Percentiles rank a stretch among this genome's conserved stretches.
phyloP scores from a whole-genome alignment of 148 eudicot species.

The Persicaria maculosa region DNA sequence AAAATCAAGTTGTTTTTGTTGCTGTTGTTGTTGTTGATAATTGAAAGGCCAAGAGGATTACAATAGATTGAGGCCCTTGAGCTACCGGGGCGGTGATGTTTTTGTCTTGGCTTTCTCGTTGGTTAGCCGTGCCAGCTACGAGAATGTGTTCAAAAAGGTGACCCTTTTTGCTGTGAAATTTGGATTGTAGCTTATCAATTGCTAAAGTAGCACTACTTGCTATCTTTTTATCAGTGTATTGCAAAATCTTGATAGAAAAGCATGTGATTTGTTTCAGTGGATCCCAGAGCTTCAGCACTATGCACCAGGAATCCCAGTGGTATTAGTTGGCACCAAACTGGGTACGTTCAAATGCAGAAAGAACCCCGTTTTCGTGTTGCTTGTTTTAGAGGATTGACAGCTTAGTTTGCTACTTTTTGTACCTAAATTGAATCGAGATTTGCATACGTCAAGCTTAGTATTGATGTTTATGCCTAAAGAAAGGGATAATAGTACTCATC shows the following conservation, averaged over 20 bases:
- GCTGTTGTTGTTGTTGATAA: neutral
- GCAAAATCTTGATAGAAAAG: constrained; percentile 19
- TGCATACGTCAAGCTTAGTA: neutral
- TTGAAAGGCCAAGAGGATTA: constrained; percentile 90
- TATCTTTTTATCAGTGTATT: neutral
- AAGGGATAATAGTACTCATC: neutral
- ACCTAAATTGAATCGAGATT: neutral
- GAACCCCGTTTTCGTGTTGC: neutral
- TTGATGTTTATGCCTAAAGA: neutral
- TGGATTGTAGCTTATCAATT: constrained; percentile 4
- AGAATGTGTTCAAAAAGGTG: constrained; percentile 89
- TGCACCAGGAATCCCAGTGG: constrained; percentile 93
- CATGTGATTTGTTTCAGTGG: constrained; percentile 54
- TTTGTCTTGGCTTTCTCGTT: constrained; percentile 93
- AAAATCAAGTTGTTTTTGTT: neutral
- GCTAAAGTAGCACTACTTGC: neutral
- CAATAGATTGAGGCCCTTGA: constrained; percentile 86
- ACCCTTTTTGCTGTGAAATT: constrained; percentile 6
- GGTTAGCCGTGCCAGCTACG: constrained; percentile 98
- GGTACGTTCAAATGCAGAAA: constrained; percentile 40
- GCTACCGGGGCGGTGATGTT: constrained; percentile 95
- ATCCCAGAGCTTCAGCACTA: constrained; percentile 98
- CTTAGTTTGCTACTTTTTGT: constrained; percentile 1
- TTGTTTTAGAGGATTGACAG: neutral
- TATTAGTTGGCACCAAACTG: constrained; percentile 89